Percentiles rank a stretch among this genome's conserved stretches.
Evolutionary conservation across 2,329 filamentous ascomycete species (phyloP).

Genomic region (Colletotrichum neosansevieriae): DNA sequence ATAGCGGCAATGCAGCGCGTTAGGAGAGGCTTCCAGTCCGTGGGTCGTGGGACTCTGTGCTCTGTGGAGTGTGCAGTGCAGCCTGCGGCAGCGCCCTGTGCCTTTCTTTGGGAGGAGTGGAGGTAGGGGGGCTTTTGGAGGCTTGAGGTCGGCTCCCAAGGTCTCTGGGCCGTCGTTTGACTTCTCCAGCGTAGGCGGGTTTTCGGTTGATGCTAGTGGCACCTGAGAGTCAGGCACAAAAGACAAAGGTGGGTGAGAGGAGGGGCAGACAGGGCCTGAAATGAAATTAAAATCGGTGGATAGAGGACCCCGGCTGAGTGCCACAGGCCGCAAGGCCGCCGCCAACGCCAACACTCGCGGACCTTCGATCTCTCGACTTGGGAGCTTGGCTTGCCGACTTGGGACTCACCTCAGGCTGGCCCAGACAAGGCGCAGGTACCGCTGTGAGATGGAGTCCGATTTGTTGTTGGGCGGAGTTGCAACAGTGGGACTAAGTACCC

Average conservation of each 20-base stretch:
- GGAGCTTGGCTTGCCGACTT: conserved; percentile 4
- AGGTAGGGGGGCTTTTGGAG: conserved; percentile 25
- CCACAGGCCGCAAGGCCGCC: conserved; percentile 19
- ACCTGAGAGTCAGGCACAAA: conserved; percentile 29
- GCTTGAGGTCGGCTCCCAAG: conserved; percentile 31
- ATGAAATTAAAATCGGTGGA: conserved; percentile 38
- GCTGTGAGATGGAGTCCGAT: conserved; percentile 7
- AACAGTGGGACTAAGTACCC: conserved; percentile 1
- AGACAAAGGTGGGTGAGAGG: conserved; percentile 26
- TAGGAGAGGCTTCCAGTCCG: conserved; percentile 33
- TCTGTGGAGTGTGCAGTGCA: conserved; percentile 15
- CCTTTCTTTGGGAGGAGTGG: background rate
- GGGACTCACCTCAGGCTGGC: conserved; percentile 10
- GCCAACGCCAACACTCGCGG: background rate
- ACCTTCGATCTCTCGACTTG: background rate
- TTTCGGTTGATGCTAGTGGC: conserved; percentile 35
- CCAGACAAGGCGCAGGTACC: background rate
- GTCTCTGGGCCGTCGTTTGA: conserved; percentile 35
- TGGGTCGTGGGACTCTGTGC: conserved; percentile 29
- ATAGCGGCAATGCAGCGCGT: conserved; percentile 33
- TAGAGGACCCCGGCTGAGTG: conserved; percentile 35
- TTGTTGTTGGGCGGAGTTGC: conserved; percentile 9
- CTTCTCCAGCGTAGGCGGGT: conserved; percentile 18
- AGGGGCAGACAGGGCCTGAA: conserved; percentile 39
- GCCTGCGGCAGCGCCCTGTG: background rate